These are phyloP conservation scores for Alnus glutinosa DNA, from an alignment of 306 rosid genomes.

Conservation along the genomic window DNA sequence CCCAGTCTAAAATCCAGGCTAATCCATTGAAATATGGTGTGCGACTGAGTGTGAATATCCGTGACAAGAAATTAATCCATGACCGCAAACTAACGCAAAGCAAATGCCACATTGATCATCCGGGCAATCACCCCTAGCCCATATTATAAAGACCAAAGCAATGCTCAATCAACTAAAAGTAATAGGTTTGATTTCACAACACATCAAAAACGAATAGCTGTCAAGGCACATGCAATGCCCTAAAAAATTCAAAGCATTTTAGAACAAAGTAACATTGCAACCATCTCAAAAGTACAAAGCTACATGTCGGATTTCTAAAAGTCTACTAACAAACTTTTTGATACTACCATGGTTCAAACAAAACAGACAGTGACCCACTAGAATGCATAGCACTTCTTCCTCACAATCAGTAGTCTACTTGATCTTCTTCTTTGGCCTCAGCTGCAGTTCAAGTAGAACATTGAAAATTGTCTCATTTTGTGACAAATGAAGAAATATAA, in stretches of 20 bases:
- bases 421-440: conserved; percentile 99
- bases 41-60: too few species aligned
- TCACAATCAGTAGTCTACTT: conserved; percentile 52
- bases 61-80: too few species aligned
- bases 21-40: too few species aligned
- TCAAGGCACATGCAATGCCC: conserved; percentile 6
- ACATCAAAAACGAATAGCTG: conserved; percentile 17
- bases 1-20: too few species aligned
- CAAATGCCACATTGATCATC: not conserved
- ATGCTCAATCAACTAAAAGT: not conserved
- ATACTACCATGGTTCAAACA: conserved; percentile 18
- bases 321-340: conserved; percentile 19
- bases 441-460: conserved; percentile 47
- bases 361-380: conserved; percentile 28
- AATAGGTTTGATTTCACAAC: conserved; percentile 22
- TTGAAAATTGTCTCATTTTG: not conserved
- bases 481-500: not conserved
- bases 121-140: not conserved
- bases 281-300: conserved; percentile 9
- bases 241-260: not conserved
- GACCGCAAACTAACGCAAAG: not conserved
- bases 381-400: conserved; percentile 2
- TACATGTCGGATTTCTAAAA: conserved; percentile 2
- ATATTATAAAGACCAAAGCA: not conserved
- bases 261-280: conserved; percentile 3